These are phyloP conservation scores for Purshia tridentata DNA, from an alignment of 306 rosid species.

Conservation along the genomic window DNA sequence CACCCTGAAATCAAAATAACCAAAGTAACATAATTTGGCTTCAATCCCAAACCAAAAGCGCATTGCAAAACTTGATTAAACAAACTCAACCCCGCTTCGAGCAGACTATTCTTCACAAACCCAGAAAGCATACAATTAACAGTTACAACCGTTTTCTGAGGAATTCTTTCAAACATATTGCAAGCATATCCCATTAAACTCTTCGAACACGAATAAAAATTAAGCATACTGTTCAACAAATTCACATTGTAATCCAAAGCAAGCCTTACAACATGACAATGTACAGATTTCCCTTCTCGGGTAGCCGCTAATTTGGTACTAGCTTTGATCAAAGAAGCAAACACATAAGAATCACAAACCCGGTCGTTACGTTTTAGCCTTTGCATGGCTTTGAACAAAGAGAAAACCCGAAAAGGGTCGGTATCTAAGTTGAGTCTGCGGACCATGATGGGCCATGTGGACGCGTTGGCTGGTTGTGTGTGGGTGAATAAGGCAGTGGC, in stretches of 20 bases:
- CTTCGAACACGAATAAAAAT: conserved; percentile 11
- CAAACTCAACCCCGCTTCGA: conserved; percentile 16
- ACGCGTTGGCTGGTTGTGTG: conserved; percentile 3
- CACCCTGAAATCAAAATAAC: conserved; percentile 25
- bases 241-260: conserved; percentile 18
- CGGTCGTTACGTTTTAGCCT: conserved; percentile 15
- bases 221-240: conserved; percentile 16
- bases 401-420: conserved; percentile 22
- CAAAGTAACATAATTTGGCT: conserved; percentile 27
- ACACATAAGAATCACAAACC: conserved; percentile 21
- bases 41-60: conserved; percentile 16
- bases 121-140: conserved; percentile 26
- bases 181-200: conserved; percentile 11
- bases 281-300: conserved; percentile 19
- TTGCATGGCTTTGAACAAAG: conserved; percentile 20
- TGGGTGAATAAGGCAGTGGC: conserved; percentile 26
- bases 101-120: conserved; percentile 7
- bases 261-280: conserved; percentile 18
- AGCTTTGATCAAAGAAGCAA: conserved; percentile 22
- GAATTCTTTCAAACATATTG: conserved; percentile 22
- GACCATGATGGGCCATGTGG: conserved; percentile 29
- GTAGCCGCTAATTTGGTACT: conserved; percentile 15
- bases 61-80: conserved; percentile 12
- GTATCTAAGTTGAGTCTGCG: conserved; percentile 16
- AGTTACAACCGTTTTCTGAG: conserved; percentile 14